A percentile compares a stretch with the other conserved stretches of the same genome.
Conservation (phyloP, 2,329 filamentous ascomycete genomes). For the Colletotrichum simmondsii region DNA sequence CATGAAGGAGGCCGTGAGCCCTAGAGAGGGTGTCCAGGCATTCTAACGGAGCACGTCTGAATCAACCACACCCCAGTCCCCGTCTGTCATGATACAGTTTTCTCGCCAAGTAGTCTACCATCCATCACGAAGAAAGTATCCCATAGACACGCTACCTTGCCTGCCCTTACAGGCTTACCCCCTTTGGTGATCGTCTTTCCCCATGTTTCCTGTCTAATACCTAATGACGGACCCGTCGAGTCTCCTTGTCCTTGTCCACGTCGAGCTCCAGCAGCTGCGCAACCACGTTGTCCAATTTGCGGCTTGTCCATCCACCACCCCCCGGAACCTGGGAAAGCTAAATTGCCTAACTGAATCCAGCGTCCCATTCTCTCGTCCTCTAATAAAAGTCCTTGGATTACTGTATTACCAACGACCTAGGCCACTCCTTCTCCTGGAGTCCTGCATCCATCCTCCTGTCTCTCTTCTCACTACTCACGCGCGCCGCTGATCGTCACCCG, state of each 20-base stretch:
- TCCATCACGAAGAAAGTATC: not conserved
- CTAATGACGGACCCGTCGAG: constrained; percentile 1
- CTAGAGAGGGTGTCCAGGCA: not conserved
- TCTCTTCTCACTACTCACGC: constrained; percentile 4
- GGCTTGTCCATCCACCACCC: constrained; percentile 10
- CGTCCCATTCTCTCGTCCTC: constrained; percentile 22
- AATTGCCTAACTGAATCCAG: constrained; percentile 32
- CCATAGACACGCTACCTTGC: not conserved
- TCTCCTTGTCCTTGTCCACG: constrained; percentile 1
- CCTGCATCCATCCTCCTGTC: not conserved
- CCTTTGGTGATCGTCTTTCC: constrained; percentile 3
- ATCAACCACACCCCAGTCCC: too few species aligned
- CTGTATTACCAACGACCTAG: constrained; percentile 26
- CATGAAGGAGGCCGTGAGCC: not conserved
- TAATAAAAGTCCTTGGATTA: constrained; percentile 33
- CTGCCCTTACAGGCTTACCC: not conserved
- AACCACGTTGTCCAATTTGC: constrained; percentile 20
- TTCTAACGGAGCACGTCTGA: too few species aligned
- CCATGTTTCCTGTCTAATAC: constrained; percentile 20
- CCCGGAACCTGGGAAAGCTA: constrained; percentile 28
- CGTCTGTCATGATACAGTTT: not conserved
- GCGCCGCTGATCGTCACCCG: constrained; percentile 29
- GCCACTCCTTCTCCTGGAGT: constrained; percentile 7
- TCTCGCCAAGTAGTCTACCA: not conserved
- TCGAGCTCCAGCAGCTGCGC: constrained; percentile 5